Percentiles rank a stretch among this genome's conserved stretches.
Conservation (phyloP, 176 grass and related monocot species). For the Triticum urartu region DNA sequence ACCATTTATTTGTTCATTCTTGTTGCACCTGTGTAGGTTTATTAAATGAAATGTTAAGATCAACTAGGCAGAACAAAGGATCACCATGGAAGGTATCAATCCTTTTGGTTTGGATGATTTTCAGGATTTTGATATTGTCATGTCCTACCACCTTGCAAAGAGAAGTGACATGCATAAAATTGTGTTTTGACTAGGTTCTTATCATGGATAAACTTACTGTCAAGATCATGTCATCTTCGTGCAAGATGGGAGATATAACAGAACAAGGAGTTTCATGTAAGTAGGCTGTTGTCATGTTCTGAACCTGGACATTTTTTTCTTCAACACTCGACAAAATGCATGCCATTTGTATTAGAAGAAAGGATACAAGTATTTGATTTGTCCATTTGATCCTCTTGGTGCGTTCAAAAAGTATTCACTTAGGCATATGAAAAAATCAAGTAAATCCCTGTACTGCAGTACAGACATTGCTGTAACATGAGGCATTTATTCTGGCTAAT, state of each 20-base stretch:
- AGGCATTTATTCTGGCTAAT: constrained; percentile 8
- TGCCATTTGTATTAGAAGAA: background rate
- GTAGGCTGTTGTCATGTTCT: background rate
- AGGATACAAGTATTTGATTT: background rate
- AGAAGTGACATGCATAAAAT: background rate
- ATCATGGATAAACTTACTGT: constrained; percentile 94
- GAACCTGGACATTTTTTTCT: background rate
- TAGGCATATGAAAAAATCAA: background rate
- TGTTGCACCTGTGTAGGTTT: constrained; percentile 45
- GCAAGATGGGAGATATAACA: constrained; percentile 87
- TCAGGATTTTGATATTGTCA: background rate
- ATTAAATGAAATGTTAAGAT: constrained; percentile 72
- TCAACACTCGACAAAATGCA: background rate
- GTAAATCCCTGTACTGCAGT: background rate
- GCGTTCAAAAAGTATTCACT: background rate
- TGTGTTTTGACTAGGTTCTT: constrained; percentile 54
- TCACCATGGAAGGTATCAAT: constrained; percentile 78
- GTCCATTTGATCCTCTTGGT: background rate
- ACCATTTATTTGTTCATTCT: constrained; percentile 3
- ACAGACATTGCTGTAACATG: background rate
- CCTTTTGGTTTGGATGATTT: background rate
- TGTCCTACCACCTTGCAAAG: background rate
- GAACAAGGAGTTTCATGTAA: constrained; percentile 92
- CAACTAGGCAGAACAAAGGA: constrained; percentile 58
- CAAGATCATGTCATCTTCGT: constrained; percentile 75